Conservation (phyloP, 1,284 basidiomycete species). For the Ceratobasidium sp. region DNA sequence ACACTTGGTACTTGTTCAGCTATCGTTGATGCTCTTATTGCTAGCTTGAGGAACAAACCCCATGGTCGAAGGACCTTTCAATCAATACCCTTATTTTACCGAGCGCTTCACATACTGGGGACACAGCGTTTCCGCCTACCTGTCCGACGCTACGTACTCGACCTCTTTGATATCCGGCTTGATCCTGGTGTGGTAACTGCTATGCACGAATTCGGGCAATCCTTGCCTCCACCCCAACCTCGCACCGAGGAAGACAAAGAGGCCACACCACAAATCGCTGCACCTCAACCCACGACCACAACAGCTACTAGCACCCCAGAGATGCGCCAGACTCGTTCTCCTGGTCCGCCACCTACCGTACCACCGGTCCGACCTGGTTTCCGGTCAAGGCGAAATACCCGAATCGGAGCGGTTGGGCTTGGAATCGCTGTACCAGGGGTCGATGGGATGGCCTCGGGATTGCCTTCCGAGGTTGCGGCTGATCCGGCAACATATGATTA, state of each 20-base stretch:
- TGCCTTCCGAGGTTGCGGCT: conserved; percentile 14
- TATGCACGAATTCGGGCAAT: conserved; percentile 56
- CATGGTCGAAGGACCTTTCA: conserved; percentile 75
- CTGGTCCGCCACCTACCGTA: conserved; percentile 38
- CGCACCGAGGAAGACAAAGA: conserved; percentile 29
- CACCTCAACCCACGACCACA: conserved; percentile 25
- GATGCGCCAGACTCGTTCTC: conserved; percentile 37
- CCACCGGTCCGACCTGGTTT: conserved; percentile 36
- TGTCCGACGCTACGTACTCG: conserved; percentile 91
- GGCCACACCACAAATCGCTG: conserved; percentile 32
- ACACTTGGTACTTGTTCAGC: conserved; percentile 27
- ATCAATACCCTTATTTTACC: conserved; percentile 84
- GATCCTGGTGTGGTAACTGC: conserved; percentile 70
- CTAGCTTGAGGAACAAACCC: conserved; percentile 77
- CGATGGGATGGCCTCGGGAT: conserved; percentile 36
- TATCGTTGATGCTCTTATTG: not conserved
- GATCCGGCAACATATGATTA: conserved; percentile 45
- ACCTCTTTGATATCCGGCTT: conserved; percentile 89
- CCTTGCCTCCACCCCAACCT: conserved; percentile 18
- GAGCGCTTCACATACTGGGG: conserved; percentile 87
- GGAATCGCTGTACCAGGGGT: conserved; percentile 34
- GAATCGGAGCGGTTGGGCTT: conserved; percentile 42
- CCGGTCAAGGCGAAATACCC: conserved; percentile 40
- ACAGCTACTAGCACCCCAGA: conserved; percentile 29
- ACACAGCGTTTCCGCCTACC: conserved; percentile 91